Percentiles rank a stretch among this genome's conserved stretches.
Evolutionary conservation across 176 grass and related monocot genomes (phyloP).

Genomic region (Sorghum bicolor): Sorghum_bicolor_NCBIv3 NC_012872.2:64286501-64287000

Average conservation of each 20-base stretch:
- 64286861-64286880: slow-evolving; percentile 96
- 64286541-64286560: slow-evolving; percentile 86
- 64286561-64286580: slow-evolving; percentile 2
- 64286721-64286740: not conserved
- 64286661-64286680: not conserved
- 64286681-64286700: not conserved
- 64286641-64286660: not conserved
- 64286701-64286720: not conserved
- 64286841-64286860: slow-evolving; percentile 63
- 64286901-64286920: slow-evolving; percentile 88
- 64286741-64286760: not conserved
- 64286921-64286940: slow-evolving; percentile 63
- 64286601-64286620: not conserved
- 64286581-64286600: not conserved
- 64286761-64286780: slow-evolving; percentile 1
- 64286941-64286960: not conserved
- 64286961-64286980: not conserved
- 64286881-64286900: slow-evolving; percentile 88
- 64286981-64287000: not conserved
- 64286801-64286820: not conserved
- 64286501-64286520: slow-evolving; percentile 99
- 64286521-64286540: slow-evolving; percentile 75
- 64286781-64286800: not conserved
- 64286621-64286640: not conserved
- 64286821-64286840: slow-evolving; percentile 25